Conservation (phyloP, 768 basidiomycete genomes). For the Lactifluus echinatus region DNA sequence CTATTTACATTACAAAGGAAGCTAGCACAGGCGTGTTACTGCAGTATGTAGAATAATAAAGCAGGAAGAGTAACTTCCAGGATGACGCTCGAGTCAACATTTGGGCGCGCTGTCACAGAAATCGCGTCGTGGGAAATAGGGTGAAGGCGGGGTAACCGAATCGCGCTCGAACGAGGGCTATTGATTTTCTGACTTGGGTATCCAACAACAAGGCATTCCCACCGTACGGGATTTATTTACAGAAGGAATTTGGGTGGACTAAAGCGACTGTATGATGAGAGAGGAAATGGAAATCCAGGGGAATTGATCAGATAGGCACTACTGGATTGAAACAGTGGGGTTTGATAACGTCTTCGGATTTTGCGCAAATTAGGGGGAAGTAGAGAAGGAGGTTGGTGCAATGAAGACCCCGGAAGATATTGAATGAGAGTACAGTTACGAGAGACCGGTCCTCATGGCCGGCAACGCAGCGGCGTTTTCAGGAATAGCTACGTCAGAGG, state of each 20-base stretch:
- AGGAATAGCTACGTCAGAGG: slow-evolving; percentile 15
- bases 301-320: neutral
- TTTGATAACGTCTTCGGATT: slow-evolving; percentile 6
- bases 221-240: neutral
- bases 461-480: slow-evolving; percentile 4
- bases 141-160: neutral
- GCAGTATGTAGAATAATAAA: neutral
- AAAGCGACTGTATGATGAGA: neutral
- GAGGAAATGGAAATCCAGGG: neutral
- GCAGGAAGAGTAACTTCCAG: neutral
- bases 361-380: slow-evolving; percentile 1
- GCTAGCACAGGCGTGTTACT: neutral
- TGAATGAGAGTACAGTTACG: slow-evolving; percentile 1
- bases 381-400: neutral
- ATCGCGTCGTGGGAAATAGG: neutral
- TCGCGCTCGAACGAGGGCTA: neutral
- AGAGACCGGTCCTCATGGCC: slow-evolving; percentile 4
- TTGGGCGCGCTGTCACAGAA: slow-evolving; percentile 2
- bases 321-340: neutral
- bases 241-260: neutral
- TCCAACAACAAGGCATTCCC: neutral
- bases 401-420: slow-evolving; percentile 11
- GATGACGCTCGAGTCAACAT: neutral
- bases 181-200: neutral
- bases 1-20: neutral